Conservation (phyloP, 2,329 filamentous ascomycete genomes). For the Colletotrichum noveboracense region DNA sequence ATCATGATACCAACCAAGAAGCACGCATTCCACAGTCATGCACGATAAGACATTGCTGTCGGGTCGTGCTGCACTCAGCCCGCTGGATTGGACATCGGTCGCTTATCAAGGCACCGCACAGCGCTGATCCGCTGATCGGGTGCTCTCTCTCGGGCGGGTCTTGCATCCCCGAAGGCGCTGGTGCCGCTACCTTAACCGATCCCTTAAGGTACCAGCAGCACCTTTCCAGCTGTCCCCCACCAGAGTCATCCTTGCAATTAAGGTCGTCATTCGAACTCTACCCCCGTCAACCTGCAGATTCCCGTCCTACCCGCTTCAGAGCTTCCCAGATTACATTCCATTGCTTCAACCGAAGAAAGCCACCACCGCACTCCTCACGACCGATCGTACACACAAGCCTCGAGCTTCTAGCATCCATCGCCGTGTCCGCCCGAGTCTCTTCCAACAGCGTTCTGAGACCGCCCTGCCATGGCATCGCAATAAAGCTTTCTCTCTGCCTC, state of each 20-base stretch:
- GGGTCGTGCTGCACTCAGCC: neutral
- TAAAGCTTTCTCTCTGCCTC: neutral
- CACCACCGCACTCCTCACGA: neutral
- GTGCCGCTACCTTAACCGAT: neutral
- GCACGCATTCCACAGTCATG: neutral
- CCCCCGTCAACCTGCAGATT: conserved; percentile 17
- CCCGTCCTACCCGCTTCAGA: conserved; percentile 12
- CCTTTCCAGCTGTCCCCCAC: conserved; percentile 1
- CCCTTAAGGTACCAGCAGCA: neutral
- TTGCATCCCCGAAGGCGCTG: conserved; percentile 2
- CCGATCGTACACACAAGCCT: neutral
- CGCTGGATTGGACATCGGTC: neutral
- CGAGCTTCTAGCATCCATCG: neutral
- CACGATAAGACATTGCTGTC: neutral
- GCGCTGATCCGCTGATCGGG: conserved; percentile 5
- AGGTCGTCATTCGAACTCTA: conserved; percentile 20
- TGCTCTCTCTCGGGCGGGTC: neutral
- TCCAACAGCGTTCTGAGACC: neutral
- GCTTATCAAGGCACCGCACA: neutral
- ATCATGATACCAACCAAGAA: neutral
- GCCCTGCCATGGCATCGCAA: conserved; percentile 13
- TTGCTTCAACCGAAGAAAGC: neutral
- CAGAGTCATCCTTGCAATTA: conserved; percentile 14
- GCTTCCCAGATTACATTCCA: neutral
- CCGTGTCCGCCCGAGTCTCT: neutral